A percentile compares a stretch with the other conserved stretches of the same genome.
Conservation (phyloP, 2,329 filamentous ascomycete genomes). For the Fusarium luffae region DNA sequence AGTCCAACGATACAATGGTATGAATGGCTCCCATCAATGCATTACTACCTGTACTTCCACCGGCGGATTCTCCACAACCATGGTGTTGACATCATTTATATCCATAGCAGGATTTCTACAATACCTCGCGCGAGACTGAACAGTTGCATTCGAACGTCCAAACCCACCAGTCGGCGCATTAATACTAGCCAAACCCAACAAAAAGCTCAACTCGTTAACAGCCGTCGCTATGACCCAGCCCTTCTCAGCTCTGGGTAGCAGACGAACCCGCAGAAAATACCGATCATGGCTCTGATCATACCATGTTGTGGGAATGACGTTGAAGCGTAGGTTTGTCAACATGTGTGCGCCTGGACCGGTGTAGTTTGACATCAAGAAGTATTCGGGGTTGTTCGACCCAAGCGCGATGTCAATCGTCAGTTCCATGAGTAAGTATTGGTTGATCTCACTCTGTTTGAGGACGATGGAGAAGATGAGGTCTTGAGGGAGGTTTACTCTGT, state of each 20-base stretch:
- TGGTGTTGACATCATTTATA: not conserved
- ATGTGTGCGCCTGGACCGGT: not conserved
- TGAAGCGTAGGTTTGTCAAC: slow-evolving; percentile 5
- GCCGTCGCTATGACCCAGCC: not conserved
- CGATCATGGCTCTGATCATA: not conserved
- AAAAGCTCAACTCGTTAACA: not conserved
- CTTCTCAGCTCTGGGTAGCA: not conserved
- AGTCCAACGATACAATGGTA: too few relatives aligned
- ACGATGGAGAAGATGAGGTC: slow-evolving; percentile 7
- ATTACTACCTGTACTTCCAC: not conserved
- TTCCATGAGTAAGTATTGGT: not conserved
- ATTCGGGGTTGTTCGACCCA: not conserved
- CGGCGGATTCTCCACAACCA: not conserved
- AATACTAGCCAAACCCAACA: not conserved
- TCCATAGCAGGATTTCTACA: not conserved
- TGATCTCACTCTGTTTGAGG: not conserved
- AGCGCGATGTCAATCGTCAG: not conserved
- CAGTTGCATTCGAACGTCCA: not conserved
- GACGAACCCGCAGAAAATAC: not conserved
- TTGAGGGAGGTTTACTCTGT: not conserved
- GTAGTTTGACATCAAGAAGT: not conserved
- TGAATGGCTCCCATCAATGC: not conserved
- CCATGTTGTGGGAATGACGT: not conserved
- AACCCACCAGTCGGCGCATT: not conserved
- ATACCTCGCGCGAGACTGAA: not conserved